Base-by-base conservation (phyloP, 768 basidiomycete genomes). In the Hygrophoropsis aurantiaca region DNA sequence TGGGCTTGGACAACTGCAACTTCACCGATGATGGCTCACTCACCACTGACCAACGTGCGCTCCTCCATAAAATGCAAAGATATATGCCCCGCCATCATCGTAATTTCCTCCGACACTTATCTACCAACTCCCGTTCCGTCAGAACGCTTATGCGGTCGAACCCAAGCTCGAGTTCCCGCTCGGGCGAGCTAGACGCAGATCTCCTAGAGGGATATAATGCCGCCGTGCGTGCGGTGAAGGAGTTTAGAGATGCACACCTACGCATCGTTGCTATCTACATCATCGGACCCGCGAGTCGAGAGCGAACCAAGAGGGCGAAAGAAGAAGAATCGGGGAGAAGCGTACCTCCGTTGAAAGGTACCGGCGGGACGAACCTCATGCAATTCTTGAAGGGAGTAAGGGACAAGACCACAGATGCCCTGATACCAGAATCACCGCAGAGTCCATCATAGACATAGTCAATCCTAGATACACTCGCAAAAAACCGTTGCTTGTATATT, bases 61-160 rank as follows among this genome's bases (percentile, higher is more conserved):
- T 90, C 59, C 75, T 91, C 46, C 70, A 78, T 40, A 77, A 85
- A 26, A 90, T 91, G 89, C 78, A 85, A 44, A 65, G 70, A 6
- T 92, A 93, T 66, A 93, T 93, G 90, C 88, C 90, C 5, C 75
- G 80, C 10, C 80, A 84, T 53, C 90, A 92, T 59, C 84, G 88
- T 21, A 69, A 78, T n/a, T 92, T 91, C 68, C 69, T 93, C 21
- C 71, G 70, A 42, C 86, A 90, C 60, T 78, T 93, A 21, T 62
- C 74, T 9, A 61, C 69, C 10, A 80, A 76, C 46, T 82, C 82
- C 3, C 77, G 83, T 2, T 79, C 83, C 0, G 67, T 90, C 11
- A 78, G 88, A 25, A 60, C 65, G 15, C 67, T 90, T 26, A 82
- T 87, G 5, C n/a, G n/a, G n/a, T n/a, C n/a, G n/a, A n/a, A n/a